These are phyloP conservation scores for Eutrema heterophyllum DNA, from an alignment of 345 rosid species.

Conservation along the genomic window DNA sequence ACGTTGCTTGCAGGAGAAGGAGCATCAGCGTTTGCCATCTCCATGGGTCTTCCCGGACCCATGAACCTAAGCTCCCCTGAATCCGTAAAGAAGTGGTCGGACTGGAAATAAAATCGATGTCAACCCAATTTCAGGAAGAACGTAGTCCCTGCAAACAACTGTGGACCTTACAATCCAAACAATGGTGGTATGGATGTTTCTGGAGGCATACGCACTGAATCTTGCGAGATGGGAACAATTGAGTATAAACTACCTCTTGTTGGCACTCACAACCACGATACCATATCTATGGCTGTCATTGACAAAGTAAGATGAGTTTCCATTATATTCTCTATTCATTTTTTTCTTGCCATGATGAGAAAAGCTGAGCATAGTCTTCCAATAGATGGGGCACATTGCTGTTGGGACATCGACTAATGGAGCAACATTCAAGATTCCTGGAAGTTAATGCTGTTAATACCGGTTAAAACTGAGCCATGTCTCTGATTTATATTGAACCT, in stretches of 20 bases:
- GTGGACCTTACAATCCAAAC: constrained; percentile 75
- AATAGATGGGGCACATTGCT: constrained; percentile 77
- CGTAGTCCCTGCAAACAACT: constrained; percentile 46
- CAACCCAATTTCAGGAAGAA: constrained; percentile 87
- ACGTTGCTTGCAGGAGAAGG: constrained; percentile 81
- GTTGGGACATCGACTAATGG: constrained; percentile 98
- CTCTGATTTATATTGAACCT: too few relatives aligned
- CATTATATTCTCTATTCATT: background rate
- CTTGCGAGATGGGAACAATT: constrained; percentile 30
- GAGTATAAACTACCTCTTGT: constrained; percentile 45
- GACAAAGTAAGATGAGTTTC: constrained; percentile 57
- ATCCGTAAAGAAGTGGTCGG: constrained; percentile 69
- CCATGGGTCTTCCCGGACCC: constrained; percentile 96
- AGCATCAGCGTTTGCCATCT: constrained; percentile 83
- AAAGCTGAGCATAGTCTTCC: background rate
- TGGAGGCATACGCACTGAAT: constrained; percentile 18
- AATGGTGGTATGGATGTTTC: background rate
- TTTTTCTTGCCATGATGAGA: background rate
- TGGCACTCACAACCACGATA: constrained; percentile 80
- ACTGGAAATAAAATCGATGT: constrained; percentile 64
- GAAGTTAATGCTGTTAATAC: constrained; percentile 56
- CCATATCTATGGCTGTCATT: constrained; percentile 87
- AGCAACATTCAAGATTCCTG: constrained; percentile 90
- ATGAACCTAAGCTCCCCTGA: constrained; percentile 73
- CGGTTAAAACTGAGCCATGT: background rate